Percentiles rank a stretch among this genome's conserved stretches.
phyloP scores from a whole-genome alignment of 495 filamentous ascomycete species.

The Penicillium ochrochloron region DNA sequence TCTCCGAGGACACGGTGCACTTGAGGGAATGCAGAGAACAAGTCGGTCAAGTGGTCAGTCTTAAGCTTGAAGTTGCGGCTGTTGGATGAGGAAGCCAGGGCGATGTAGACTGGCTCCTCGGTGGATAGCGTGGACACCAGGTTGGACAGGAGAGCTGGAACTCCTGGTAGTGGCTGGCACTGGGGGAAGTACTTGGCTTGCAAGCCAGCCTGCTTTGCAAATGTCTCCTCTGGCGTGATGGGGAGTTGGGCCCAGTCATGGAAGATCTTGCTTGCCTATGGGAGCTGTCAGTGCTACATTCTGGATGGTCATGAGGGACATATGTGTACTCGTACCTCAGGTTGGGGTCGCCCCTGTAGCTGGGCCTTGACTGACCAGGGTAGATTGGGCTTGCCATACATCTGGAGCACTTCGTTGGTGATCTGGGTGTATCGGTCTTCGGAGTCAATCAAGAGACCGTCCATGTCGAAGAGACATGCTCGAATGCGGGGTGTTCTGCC shows the following conservation, averaged over 20 bases:
- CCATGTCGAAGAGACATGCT: constrained; percentile 98
- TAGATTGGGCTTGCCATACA: constrained; percentile 70
- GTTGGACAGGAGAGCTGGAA: constrained; percentile 65
- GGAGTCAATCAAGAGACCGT: constrained; percentile 90
- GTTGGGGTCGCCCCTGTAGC: constrained; percentile 86
- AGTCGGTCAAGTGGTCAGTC: constrained; percentile 68
- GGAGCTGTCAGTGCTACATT: constrained; percentile 1
- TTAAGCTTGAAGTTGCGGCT: constrained; percentile 76
- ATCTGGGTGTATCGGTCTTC: constrained; percentile 89
- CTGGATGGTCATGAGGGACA: background rate
- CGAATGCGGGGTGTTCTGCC: constrained; percentile 74
- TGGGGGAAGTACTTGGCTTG: constrained; percentile 73
- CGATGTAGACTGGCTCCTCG: constrained; percentile 68
- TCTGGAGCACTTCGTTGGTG: constrained; percentile 78
- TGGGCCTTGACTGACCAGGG: constrained; percentile 96
- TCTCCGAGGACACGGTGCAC: constrained; percentile 80
- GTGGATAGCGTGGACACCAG: constrained; percentile 49
- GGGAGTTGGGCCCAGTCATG: constrained; percentile 87
- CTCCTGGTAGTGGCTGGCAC: constrained; percentile 79
- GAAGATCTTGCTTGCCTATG: constrained; percentile 59
- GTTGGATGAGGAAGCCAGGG: constrained; percentile 83
- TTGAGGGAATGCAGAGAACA: constrained; percentile 75
- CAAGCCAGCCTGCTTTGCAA: constrained; percentile 58
- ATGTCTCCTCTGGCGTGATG: constrained; percentile 67
- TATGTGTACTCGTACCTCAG: constrained; percentile 53